Conservation (phyloP, 2,329 filamentous ascomycete species). For the Geoglossum cookeanum region DNA sequence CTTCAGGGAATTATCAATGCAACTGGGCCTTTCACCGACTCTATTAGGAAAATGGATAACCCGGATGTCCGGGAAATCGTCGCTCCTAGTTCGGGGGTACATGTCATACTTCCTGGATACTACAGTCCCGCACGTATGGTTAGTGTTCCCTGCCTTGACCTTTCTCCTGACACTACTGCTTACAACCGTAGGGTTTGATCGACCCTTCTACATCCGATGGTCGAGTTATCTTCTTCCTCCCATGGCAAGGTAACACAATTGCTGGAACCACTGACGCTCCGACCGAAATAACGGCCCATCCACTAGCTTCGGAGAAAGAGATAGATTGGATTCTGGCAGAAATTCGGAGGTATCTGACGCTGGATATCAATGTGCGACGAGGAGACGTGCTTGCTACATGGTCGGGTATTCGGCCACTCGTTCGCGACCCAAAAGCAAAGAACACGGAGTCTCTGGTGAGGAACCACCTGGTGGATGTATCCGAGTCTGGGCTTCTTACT, state of each 20-base stretch:
- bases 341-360: slow-evolving; percentile 62
- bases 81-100: slow-evolving; percentile 67
- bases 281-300: slow-evolving; percentile 51
- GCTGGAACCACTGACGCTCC: slow-evolving; percentile 74
- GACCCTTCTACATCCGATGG: slow-evolving; percentile 76
- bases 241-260: slow-evolving; percentile 86
- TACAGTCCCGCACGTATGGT: slow-evolving; percentile 65
- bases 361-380: slow-evolving; percentile 67
- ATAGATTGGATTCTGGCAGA: slow-evolving; percentile 79
- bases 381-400: slow-evolving; percentile 80
- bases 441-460: slow-evolving; percentile 77
- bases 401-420: slow-evolving; percentile 72
- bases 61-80: slow-evolving; percentile 55
- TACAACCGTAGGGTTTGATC: slow-evolving; percentile 38
- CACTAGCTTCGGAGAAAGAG: slow-evolving; percentile 61
- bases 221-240: slow-evolving; percentile 80
- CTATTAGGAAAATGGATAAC: slow-evolving; percentile 72
- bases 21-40: slow-evolving; percentile 73
- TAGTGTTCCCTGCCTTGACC: background rate
- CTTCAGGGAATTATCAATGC: slow-evolving; percentile 59
- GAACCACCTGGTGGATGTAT: slow-evolving; percentile 67
- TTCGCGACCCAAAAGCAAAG: slow-evolving; percentile 68
- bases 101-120: slow-evolving; percentile 74
- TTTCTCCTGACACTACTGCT: background rate
- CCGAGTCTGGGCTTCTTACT: slow-evolving; percentile 61